Evolutionary conservation across 768 basidiomycete genomes (phyloP), one percentile per base, ranked within the genome.

Genomic region (Trametes sanguinea): DNA sequence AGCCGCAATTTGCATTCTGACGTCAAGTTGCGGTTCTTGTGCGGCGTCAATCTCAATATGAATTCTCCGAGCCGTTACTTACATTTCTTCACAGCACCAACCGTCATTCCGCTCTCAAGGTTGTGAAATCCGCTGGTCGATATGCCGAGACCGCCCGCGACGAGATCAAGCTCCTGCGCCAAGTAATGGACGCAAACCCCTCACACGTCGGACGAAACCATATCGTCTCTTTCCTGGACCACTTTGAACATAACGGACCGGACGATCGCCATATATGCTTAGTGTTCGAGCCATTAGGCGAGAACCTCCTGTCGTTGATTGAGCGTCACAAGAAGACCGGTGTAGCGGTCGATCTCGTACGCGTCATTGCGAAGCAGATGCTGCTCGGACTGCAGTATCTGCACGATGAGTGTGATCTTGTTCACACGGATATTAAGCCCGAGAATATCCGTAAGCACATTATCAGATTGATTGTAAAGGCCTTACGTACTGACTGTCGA

Each of bases 71-170:
- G 42, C 47, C 37, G 32, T 22, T 68, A 65, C 58, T 72, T 62
- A 64, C 65, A 40, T 42, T 46, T 30, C 4, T 54, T 22, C 40
- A 29, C 68, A 95, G 94, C 6, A 79, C 81, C 45, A 81, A 83
- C 35, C 80, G 84, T 44, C 94, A 95, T 75, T 93, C 93, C 47
- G 94, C 94, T 14, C 84, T 97, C 72, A 97, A 97, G 75, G 88
- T 97, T 58, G 92, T 95, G 76, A 96, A 96, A 77, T 96, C 95
- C 32, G 95, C 94, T 22, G 86, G 87, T 27, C 88, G 95, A 66
- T 98, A 98, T 76, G 92, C 94, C 62, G 95, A 98, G 73, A 98
- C 96, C 4, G 96, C 96, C 32, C 85, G 90, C 53, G 96, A 98
- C 74, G 96, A 98, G 77, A 98, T 98, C 74, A 92, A 94, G 73